Evolutionary conservation across 345 rosid genomes (phyloP).

Genomic region (Brassica juncea): DNA sequence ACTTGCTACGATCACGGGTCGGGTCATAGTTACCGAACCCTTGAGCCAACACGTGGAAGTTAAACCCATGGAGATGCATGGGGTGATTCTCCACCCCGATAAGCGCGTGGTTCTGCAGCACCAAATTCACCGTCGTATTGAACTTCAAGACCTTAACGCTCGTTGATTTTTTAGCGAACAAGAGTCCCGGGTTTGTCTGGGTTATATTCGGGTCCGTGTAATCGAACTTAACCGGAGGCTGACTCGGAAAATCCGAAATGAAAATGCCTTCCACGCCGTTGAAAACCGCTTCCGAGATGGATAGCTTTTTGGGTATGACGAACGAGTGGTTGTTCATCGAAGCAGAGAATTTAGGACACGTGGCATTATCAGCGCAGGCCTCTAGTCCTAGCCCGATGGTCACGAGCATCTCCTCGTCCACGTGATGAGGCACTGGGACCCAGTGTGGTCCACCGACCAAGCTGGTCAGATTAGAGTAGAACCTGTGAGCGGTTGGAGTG

Average conservation of each 20-base stretch:
- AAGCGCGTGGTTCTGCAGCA: conserved; percentile 75
- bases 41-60: conserved; percentile 83
- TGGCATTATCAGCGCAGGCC: conserved; percentile 50
- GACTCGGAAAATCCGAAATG: conserved; percentile 64
- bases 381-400: conserved; percentile 60
- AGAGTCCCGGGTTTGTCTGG: conserved; percentile 29
- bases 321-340: conserved; percentile 83
- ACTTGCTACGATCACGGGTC: conserved; percentile 45
- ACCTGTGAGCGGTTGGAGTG: conserved; percentile 68
- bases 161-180: conserved; percentile 57
- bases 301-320: conserved; percentile 47
- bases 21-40: conserved; percentile 84
- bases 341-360: conserved; percentile 64
- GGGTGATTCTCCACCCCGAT: conserved; percentile 72
- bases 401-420: conserved; percentile 70
- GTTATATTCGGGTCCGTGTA: conserved; percentile 53
- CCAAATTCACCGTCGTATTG: conserved; percentile 71
- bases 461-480: conserved; percentile 56
- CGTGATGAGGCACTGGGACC: conserved; percentile 62
- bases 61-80: conserved; percentile 79
- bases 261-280: conserved; percentile 56
- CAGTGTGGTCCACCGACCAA: conserved; percentile 55
- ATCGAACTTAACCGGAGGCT: conserved; percentile 63
- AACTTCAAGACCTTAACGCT: conserved; percentile 64
- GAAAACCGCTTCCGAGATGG: conserved; percentile 65